Evolutionary conservation across 108 stramenopile genomes (phyloP).

Genomic region (Conticribra guillardii): DNA sequence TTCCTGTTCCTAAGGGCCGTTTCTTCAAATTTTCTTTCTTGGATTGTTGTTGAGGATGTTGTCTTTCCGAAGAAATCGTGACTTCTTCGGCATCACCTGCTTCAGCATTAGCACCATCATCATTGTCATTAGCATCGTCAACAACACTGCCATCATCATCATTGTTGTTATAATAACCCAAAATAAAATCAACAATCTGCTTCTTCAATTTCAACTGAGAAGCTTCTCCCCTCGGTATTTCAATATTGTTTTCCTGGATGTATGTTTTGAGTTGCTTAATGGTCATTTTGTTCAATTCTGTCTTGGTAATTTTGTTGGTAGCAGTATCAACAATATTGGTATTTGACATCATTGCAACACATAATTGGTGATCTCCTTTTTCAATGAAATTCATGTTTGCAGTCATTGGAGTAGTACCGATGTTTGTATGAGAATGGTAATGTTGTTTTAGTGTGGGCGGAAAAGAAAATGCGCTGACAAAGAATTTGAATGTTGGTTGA

Average conservation of each 20-base stretch:
- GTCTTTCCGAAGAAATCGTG: too few relatives aligned
- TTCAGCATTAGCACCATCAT: neutral
- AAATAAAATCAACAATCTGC: constrained; percentile 62
- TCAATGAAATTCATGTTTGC: too few relatives aligned
- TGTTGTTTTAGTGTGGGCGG: too few relatives aligned
- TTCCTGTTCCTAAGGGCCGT: constrained; percentile 5
- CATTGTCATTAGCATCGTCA: neutral
- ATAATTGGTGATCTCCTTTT: too few relatives aligned
- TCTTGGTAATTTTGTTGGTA: too few relatives aligned
- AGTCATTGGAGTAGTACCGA: too few relatives aligned
- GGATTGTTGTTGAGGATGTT: too few relatives aligned
- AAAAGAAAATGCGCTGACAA: too few relatives aligned
- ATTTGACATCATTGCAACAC: too few relatives aligned
- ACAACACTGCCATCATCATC: neutral
- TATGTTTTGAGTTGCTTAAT: constrained; percentile 64
- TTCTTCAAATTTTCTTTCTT: neutral
- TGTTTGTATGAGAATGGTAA: too few relatives aligned
- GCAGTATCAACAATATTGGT: too few relatives aligned
- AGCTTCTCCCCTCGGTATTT: constrained; percentile 36
- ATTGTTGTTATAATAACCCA: constrained; percentile 6
- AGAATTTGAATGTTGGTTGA: too few relatives aligned
- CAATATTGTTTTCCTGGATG: constrained; percentile 45
- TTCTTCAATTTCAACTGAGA: constrained; percentile 58
- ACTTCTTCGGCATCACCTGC: neutral
- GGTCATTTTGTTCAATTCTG: constrained; percentile 62